Conservation (phyloP, 345 rosid species). For the Limnanthes douglasii region DNA sequence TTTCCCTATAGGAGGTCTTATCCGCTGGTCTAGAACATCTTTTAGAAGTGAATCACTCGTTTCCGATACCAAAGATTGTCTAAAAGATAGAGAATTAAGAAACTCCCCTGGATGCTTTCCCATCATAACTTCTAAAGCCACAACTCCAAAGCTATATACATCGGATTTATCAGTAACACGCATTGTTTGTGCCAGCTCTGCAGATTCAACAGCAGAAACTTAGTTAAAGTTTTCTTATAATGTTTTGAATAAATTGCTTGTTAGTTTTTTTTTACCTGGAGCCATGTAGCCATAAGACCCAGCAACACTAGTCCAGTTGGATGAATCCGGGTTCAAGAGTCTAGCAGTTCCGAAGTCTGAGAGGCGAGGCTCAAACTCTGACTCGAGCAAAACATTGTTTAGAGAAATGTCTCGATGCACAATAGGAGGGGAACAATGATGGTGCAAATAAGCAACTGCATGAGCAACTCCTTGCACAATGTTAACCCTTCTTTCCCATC, state of each 20-base stretch:
- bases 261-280: conserved; percentile 29
- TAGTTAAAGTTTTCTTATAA: background rate
- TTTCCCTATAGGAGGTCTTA: conserved; percentile 24
- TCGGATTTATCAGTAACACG: conserved; percentile 34
- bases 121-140: conserved; percentile 49
- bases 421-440: conserved; percentile 44
- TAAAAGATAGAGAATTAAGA: conserved; percentile 11
- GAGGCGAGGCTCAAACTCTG: conserved; percentile 33
- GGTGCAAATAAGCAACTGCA: conserved; percentile 57
- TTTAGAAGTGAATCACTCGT: conserved; percentile 16
- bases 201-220: background rate
- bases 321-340: conserved; percentile 23
- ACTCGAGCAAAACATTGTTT: conserved; percentile 44
- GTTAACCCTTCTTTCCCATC: conserved; percentile 29
- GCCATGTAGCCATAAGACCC: conserved; percentile 77
- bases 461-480: conserved; percentile 52
- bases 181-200: conserved; percentile 33
- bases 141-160: conserved; percentile 52
- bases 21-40: conserved; percentile 34
- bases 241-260: background rate
- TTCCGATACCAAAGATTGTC: conserved; percentile 3
- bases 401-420: conserved; percentile 49
- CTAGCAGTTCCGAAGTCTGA: conserved; percentile 65
- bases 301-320: conserved; percentile 49
- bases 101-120: conserved; percentile 56